phyloP scores from a whole-genome alignment of 1,284 basidiomycete genomes.

The Earliella scabrosa region DNA sequence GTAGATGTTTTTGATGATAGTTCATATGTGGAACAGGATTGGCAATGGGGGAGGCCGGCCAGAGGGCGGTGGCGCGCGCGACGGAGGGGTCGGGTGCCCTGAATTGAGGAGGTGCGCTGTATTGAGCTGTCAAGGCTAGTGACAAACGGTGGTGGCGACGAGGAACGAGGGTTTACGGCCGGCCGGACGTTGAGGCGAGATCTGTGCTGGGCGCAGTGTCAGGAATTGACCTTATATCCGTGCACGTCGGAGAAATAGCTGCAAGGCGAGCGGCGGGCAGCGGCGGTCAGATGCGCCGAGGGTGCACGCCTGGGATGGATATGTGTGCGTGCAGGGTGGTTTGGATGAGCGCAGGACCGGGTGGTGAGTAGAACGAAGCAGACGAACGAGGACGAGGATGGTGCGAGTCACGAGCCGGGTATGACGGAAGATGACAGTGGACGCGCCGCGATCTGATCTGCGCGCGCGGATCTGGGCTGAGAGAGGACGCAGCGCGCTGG shows the following conservation, averaged over 20 bases:
- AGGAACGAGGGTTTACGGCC: slow-evolving; percentile 4
- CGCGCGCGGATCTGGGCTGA: slow-evolving; percentile 10
- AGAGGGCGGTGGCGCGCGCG: neutral
- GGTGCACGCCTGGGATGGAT: neutral
- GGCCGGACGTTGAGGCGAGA: slow-evolving; percentile 20
- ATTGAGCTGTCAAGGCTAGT: slow-evolving; percentile 10
- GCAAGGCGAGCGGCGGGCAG: neutral
- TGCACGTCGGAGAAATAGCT: slow-evolving; percentile 18
- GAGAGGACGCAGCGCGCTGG: too few relatives aligned
- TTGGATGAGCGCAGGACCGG: neutral
- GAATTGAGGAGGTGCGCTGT: slow-evolving; percentile 5
- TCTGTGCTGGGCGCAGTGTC: slow-evolving; percentile 17
- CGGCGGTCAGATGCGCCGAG: neutral
- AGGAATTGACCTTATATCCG: slow-evolving; percentile 24
- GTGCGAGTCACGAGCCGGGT: slow-evolving; percentile 3
- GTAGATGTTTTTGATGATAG: neutral
- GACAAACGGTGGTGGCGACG: slow-evolving; percentile 6
- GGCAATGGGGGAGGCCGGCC: too few relatives aligned
- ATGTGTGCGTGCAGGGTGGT: neutral
- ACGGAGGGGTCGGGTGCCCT: neutral
- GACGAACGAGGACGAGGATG: neutral
- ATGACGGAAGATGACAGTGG: slow-evolving; percentile 20
- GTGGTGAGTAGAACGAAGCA: neutral
- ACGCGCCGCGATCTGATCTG: slow-evolving; percentile 14
- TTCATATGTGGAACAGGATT: neutral